Conservation (phyloP, 202 grass and related monocot species). For the Setaria italica region DNA sequence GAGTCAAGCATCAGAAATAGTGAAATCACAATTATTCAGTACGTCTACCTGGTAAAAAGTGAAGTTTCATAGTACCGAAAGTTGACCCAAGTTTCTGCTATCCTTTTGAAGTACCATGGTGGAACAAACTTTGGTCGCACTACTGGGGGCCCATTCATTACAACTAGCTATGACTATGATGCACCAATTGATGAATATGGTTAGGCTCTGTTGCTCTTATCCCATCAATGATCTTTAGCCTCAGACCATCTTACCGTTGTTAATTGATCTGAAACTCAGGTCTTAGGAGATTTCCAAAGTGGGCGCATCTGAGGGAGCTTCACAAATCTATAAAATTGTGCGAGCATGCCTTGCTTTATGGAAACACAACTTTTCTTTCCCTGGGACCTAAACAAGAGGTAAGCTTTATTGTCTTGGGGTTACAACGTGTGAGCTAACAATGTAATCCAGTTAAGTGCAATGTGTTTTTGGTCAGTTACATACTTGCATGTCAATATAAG, state of each 20-base stretch:
- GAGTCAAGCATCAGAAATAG: not conserved
- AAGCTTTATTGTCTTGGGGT: conserved; percentile 45
- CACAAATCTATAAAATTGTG: conserved; percentile 93
- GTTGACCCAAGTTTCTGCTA: conserved; percentile 32
- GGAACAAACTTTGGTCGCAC: conserved; percentile 98
- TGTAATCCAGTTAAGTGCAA: too few species aligned
- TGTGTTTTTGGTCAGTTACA: not conserved
- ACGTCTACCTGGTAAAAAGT: not conserved
- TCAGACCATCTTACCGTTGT: not conserved
- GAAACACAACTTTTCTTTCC: conserved; percentile 59
- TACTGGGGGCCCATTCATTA: conserved; percentile 96
- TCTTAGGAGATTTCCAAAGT: conserved; percentile 89
- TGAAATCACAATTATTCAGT: conserved; percentile 34
- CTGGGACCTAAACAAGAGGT: conserved; percentile 87
- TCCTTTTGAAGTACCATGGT: conserved; percentile 86
- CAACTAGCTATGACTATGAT: conserved; percentile 99
- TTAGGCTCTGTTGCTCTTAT: conserved; percentile 46
- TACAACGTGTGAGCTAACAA: too few species aligned
- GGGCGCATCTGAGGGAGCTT: conserved; percentile 94
- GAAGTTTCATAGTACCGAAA: conserved; percentile 23
- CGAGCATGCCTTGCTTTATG: conserved; percentile 82
- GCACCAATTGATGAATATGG: conserved; percentile 99
- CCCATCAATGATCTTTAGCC: conserved; percentile 1
- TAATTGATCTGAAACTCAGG: conserved; percentile 57
- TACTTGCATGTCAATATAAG: not conserved